Conservation (phyloP, 2,329 filamentous ascomycete genomes). For the Leptographium galeiforme region DNA sequence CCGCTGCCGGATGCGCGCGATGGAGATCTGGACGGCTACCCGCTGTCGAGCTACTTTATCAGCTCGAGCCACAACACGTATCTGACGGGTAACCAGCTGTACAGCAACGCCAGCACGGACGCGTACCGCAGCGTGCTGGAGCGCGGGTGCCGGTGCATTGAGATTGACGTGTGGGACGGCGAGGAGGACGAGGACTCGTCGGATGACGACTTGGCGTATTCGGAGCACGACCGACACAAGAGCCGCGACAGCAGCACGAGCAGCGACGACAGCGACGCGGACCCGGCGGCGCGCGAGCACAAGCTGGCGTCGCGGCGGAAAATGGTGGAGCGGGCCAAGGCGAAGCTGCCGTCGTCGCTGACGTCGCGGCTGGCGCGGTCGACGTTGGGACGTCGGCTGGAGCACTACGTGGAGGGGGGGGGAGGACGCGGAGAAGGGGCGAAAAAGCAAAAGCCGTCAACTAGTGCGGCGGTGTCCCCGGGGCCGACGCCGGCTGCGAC, state of each 20-base stretch:
- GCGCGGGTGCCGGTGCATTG: constrained; percentile 78
- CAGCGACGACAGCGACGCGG: constrained; percentile 17
- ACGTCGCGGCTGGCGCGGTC: constrained; percentile 34
- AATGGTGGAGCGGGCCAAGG: constrained; percentile 50
- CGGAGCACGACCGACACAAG: no score
- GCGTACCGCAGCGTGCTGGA: constrained; percentile 76
- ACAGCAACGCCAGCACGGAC: constrained; percentile 72
- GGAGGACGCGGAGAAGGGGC: constrained; percentile 4
- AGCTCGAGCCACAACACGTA: constrained; percentile 95
- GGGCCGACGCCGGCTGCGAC: not conserved
- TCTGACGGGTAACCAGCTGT: constrained; percentile 76
- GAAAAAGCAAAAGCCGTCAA: not conserved
- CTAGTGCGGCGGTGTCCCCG: no score
- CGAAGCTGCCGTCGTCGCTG: constrained; percentile 33
- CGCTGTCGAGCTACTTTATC: constrained; percentile 83
- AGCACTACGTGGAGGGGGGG: constrained; percentile 19
- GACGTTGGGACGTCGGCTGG: constrained; percentile 29
- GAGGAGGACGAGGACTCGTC: constrained; percentile 29
- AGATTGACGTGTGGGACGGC: constrained; percentile 93
- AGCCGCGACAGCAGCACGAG: not conserved
- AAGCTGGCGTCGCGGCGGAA: constrained; percentile 34
- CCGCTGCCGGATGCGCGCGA: constrained; percentile 21
- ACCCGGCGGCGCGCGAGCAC: not conserved
- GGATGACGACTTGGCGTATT: constrained; percentile 11
- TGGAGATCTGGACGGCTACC: constrained; percentile 52